phyloP scores from a whole-genome alignment of 805 yeast genomes.

The Crinitomyces ghanaensis region DNA sequence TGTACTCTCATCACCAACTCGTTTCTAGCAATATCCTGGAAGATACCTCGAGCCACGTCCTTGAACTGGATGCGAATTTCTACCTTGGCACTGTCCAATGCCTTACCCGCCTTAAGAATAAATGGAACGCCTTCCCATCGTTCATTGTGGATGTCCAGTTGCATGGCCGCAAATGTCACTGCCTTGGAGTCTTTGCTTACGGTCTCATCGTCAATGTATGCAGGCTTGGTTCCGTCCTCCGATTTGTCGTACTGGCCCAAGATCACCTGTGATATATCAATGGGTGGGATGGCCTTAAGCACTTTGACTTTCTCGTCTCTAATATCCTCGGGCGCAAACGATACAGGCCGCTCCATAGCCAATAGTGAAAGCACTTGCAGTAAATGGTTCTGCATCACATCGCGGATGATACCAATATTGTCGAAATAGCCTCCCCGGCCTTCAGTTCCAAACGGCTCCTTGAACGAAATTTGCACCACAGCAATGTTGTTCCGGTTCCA shows the following conservation, averaged over 20 bases:
- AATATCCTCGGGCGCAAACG: slow-evolving; percentile 85
- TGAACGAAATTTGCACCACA: slow-evolving; percentile 80
- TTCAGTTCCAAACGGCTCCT: slow-evolving; percentile 98
- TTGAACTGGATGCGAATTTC: slow-evolving; percentile 91
- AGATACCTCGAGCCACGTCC: slow-evolving; percentile 74
- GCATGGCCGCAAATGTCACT: slow-evolving; percentile 84
- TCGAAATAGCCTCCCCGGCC: slow-evolving; percentile 99
- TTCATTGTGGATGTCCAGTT: slow-evolving; percentile 72
- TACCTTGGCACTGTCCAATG: slow-evolving; percentile 88
- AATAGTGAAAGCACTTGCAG: slow-evolving; percentile 83
- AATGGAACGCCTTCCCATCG: slow-evolving; percentile 99
- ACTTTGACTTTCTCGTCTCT: slow-evolving; percentile 96
- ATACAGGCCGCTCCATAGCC: slow-evolving; percentile 91
- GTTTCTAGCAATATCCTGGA: slow-evolving; percentile 71
- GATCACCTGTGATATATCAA: slow-evolving; percentile 54
- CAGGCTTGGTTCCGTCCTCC: slow-evolving; percentile 81
- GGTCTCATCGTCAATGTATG: slow-evolving; percentile 84
- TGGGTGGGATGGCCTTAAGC: slow-evolving; percentile 63
- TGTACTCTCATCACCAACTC: slow-evolving; percentile 91
- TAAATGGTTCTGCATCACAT: slow-evolving; percentile 96
- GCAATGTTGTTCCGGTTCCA: slow-evolving; percentile 78
- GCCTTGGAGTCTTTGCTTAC: slow-evolving; percentile 74
- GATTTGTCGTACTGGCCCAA: slow-evolving; percentile 83
- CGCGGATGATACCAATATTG: slow-evolving; percentile 88
- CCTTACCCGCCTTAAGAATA: slow-evolving; percentile 93